A percentile compares a stretch with the other conserved stretches of the same genome.
Evolutionary conservation across 106 monocot genomes (phyloP).

Genomic region (Dendrobium catenatum): DNA sequence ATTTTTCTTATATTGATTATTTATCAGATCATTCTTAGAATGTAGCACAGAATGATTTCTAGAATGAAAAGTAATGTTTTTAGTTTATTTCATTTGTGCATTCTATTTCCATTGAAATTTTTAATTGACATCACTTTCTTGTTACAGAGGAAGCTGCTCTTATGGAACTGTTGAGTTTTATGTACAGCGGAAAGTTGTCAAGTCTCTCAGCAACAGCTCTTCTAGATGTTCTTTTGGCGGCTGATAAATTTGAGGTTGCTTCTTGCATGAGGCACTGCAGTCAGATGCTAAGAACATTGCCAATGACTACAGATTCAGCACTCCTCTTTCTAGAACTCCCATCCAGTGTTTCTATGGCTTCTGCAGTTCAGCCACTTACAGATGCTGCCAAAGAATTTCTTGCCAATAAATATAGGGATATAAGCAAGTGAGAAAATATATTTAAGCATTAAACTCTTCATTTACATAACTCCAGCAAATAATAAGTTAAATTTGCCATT

Average conservation of each 20-base stretch:
- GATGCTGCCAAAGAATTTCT: constrained; percentile 72
- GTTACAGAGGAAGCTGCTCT: constrained; percentile 65
- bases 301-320: constrained; percentile 72
- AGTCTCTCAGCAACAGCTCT: constrained; percentile 31
- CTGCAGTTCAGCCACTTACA: constrained; percentile 63
- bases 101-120: background rate
- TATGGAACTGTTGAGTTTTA: constrained; percentile 66
- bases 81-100: too few species aligned
- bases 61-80: background rate
- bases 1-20: background rate
- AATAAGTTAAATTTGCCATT: background rate
- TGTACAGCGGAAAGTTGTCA: constrained; percentile 70
- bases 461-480: background rate
- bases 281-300: constrained; percentile 43
- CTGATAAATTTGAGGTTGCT: constrained; percentile 77
- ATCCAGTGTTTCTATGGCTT: constrained; percentile 51
- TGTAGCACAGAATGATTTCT: background rate
- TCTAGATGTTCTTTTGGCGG: constrained; percentile 69
- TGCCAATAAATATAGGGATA: constrained; percentile 46
- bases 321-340: constrained; percentile 71
- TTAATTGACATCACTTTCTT: background rate
- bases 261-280: constrained; percentile 80
- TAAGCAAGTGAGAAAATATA: constrained; percentile 43
- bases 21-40: background rate
- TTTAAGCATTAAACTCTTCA: background rate